phyloP scores from a whole-genome alignment of 306 rosid genomes.

The Dryas drummondii region DNA sequence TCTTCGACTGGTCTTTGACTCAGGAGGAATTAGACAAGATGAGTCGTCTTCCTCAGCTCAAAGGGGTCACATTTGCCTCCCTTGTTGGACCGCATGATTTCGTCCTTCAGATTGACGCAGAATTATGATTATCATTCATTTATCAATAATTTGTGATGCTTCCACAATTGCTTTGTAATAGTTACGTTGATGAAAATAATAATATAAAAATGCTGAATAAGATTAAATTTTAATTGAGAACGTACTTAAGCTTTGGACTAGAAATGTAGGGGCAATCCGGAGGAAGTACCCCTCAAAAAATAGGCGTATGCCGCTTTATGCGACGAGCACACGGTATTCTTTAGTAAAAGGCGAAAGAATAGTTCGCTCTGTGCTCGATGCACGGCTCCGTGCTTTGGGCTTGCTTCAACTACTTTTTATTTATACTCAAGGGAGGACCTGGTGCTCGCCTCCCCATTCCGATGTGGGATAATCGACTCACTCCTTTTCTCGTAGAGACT shows the following conservation, averaged over 20 bases:
- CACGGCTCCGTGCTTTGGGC: too few species aligned
- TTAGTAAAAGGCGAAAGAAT: constrained; percentile 81
- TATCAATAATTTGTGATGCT: too few species aligned
- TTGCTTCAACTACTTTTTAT: too few species aligned
- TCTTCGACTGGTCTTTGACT: constrained; percentile 36
- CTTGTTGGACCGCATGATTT: constrained; percentile 32
- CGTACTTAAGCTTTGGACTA: background rate
- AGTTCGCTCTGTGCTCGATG: constrained; percentile 6
- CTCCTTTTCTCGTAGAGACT: too few species aligned
- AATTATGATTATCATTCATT: constrained; percentile 14
- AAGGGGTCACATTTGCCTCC: constrained; percentile 27
- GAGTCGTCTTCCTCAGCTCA: constrained; percentile 22
- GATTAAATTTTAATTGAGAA: too few species aligned
- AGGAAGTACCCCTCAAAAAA: background rate
- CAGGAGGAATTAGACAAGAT: constrained; percentile 28
- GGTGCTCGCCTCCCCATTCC: too few species aligned
- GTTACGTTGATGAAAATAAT: too few species aligned
- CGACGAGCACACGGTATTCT: constrained; percentile 47
- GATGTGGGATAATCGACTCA: background rate
- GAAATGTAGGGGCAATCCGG: background rate
- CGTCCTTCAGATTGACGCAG: constrained; percentile 30
- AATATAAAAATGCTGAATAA: too few species aligned
- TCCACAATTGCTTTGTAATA: too few species aligned
- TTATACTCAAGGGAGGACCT: too few species aligned
- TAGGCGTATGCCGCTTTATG: background rate